Evolutionary conservation across 805 yeast species (phyloP).

Genomic region (Tetrapisispora namnaoensis): DNA sequence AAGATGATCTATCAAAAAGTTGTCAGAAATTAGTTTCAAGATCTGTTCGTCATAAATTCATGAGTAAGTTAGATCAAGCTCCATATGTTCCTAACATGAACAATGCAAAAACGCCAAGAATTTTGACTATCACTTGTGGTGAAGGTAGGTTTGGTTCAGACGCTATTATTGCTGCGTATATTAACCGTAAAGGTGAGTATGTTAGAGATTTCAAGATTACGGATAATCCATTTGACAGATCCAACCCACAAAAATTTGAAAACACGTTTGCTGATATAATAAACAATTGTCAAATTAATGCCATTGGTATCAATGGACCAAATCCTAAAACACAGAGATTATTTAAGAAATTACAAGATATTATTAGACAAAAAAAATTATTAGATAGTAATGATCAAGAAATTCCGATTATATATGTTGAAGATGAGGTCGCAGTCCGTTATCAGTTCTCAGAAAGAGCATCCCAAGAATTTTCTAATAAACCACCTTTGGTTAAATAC

Average conservation of each 20-base stretch:
- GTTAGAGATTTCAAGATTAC: slow-evolving; percentile 71
- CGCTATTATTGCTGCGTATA: slow-evolving; percentile 72
- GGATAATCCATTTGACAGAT: slow-evolving; percentile 45
- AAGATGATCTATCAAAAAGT: slow-evolving; percentile 68
- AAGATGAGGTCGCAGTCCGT: slow-evolving; percentile 87
- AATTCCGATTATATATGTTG: slow-evolving; percentile 68
- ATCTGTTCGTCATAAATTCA: slow-evolving; percentile 60
- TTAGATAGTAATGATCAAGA: slow-evolving; percentile 48
- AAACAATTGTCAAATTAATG: slow-evolving; percentile 69
- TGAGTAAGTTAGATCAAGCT: slow-evolving; percentile 78
- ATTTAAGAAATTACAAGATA: slow-evolving; percentile 43
- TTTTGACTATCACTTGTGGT: slow-evolving; percentile 75
- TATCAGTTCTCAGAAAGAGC: slow-evolving; percentile 76
- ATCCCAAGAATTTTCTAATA: slow-evolving; percentile 68
- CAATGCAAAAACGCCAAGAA: slow-evolving; percentile 79
- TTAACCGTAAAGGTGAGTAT: slow-evolving; percentile 74
- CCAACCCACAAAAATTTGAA: slow-evolving; percentile 52
- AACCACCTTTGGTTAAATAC: slow-evolving; percentile 69
- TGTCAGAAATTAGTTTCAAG: slow-evolving; percentile 63
- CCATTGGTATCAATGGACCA: slow-evolving; percentile 81
- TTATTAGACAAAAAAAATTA: slow-evolving; percentile 48
- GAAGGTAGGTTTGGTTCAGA: slow-evolving; percentile 72
- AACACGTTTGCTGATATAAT: slow-evolving; percentile 52
- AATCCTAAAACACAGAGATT: slow-evolving; percentile 62
- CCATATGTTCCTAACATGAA: slow-evolving; percentile 78